phyloP scores from a whole-genome alignment of 192 early-diverging fungal genomes.

The Backusella sp. region DNA sequence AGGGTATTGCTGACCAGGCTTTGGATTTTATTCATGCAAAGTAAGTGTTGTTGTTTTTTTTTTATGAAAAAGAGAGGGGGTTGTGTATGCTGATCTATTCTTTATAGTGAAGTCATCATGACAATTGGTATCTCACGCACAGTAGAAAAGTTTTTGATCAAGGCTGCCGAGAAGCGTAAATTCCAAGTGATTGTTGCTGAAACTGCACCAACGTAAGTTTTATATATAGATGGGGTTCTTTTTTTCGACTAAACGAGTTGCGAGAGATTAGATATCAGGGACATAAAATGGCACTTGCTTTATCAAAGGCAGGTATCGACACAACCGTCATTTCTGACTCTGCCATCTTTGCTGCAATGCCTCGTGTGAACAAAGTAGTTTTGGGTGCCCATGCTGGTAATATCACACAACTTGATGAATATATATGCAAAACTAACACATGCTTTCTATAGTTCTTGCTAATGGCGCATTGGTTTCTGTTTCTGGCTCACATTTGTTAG shows the following conservation, averaged over 20 bases:
- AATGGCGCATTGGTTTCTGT: conserved; percentile 91
- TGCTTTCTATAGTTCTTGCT: conserved; percentile 56
- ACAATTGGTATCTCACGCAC: conserved; percentile 86
- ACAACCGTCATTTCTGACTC: conserved; percentile 91
- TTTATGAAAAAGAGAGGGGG: background rate
- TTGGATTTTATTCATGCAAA: conserved; percentile 93
- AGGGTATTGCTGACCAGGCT: conserved; percentile 81
- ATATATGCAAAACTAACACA: background rate
- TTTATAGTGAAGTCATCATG: conserved; percentile 88
- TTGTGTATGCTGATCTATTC: background rate
- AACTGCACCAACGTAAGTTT: conserved; percentile 77
- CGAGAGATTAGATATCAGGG: conserved; percentile 57
- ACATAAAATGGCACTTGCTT: conserved; percentile 77
- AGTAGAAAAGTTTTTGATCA: conserved; percentile 82
- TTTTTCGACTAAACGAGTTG: background rate
- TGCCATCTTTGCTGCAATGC: conserved; percentile 96
- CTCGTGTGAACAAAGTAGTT: conserved; percentile 97
- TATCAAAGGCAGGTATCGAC: conserved; percentile 81
- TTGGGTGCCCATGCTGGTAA: conserved; percentile 80
- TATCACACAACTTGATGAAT: background rate
- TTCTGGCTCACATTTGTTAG: conserved; percentile 79
- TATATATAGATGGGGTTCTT: background rate
- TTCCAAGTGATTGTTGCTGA: conserved; percentile 97
- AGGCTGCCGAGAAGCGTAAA: conserved; percentile 81
- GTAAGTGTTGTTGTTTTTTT: conserved; percentile 51